Evolutionary conservation across 805 yeast species (phyloP).

Genomic region (Teunomyces lycoperdinae): DNA sequence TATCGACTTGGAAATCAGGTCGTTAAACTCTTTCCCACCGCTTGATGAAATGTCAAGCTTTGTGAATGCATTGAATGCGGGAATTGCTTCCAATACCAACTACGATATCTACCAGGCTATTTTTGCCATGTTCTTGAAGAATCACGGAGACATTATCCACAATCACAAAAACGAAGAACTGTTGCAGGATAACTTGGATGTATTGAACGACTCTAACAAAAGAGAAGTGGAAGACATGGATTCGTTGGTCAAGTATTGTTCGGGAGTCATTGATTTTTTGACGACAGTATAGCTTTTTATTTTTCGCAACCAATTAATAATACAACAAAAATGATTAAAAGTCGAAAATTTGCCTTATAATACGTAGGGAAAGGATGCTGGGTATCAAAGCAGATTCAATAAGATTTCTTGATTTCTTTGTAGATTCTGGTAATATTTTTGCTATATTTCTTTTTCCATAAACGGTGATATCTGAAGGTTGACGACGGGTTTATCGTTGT

Average conservation of each 20-base stretch:
- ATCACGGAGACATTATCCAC: conserved; percentile 78
- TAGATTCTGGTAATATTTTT: no score
- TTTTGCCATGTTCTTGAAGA: conserved; percentile 66
- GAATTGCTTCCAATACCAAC: conserved; percentile 54
- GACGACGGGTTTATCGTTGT: no score
- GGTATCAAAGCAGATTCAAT: no score
- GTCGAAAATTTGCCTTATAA: neutral
- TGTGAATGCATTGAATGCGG: conserved; percentile 62
- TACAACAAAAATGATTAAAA: neutral
- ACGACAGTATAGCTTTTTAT: conserved; percentile 29
- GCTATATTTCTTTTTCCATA: no score
- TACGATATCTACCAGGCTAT: conserved; percentile 82
- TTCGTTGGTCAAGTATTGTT: conserved; percentile 69
- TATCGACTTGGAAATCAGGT: conserved; percentile 83
- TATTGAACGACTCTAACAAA: conserved; percentile 47
- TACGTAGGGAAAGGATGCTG: neutral
- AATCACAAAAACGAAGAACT: conserved; percentile 30
- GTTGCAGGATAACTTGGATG: conserved; percentile 45
- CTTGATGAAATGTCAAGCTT: conserved; percentile 63
- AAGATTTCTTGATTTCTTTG: no score
- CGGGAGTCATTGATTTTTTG: conserved; percentile 71
- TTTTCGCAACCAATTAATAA: neutral
- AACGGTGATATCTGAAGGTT: no score
- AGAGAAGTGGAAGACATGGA: conserved; percentile 53
- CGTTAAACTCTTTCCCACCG: conserved; percentile 67